Evolutionary conservation across 495 filamentous ascomycete species (phyloP).

Genomic region (Hypomontagnella monticulosa): DNA sequence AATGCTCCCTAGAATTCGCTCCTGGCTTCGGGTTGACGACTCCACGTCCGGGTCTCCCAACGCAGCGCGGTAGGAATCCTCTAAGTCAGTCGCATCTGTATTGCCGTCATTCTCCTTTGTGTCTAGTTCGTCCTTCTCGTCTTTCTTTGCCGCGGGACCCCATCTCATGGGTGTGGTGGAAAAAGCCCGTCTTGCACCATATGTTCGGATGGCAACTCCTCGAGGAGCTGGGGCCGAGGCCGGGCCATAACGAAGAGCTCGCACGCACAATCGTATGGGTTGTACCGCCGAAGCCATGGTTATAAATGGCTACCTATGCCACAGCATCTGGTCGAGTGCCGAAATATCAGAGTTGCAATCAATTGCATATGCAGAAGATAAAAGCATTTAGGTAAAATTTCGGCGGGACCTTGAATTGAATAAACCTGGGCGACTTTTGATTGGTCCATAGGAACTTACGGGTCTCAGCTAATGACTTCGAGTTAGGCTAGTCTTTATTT

Average conservation of each 20-base stretch:
- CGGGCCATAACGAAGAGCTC: conserved; percentile 49
- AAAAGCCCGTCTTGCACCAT: conserved; percentile 48
- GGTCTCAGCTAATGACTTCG: no score
- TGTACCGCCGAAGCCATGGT: conserved; percentile 61
- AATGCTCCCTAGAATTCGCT: conserved; percentile 11
- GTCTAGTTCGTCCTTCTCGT: conserved; percentile 10
- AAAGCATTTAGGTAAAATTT: no score
- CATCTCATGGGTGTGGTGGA: conserved; percentile 50
- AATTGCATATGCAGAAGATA: conserved; percentile 18
- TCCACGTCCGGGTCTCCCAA: conserved; percentile 5
- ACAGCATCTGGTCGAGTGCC: conserved; percentile 10
- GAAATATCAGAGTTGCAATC: conserved; percentile 1
- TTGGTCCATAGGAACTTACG: no score
- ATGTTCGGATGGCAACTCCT: conserved; percentile 33
- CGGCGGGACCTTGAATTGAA: no score
- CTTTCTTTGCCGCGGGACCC: conserved; percentile 27
- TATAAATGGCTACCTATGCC: conserved; percentile 24
- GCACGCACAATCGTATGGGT: conserved; percentile 57
- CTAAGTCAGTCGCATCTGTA: conserved; percentile 20
- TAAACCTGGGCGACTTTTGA: no score
- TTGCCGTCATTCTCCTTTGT: conserved; percentile 24
- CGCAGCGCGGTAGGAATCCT: conserved; percentile 7
- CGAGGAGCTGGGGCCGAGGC: conserved; percentile 35
- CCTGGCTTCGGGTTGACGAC: conserved; percentile 8
- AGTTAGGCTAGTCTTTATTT: no score